A percentile compares a stretch with the other conserved stretches of the same genome.
Conservation (phyloP, 805 yeast genomes). For the Myxozyma mucilagina region DNA sequence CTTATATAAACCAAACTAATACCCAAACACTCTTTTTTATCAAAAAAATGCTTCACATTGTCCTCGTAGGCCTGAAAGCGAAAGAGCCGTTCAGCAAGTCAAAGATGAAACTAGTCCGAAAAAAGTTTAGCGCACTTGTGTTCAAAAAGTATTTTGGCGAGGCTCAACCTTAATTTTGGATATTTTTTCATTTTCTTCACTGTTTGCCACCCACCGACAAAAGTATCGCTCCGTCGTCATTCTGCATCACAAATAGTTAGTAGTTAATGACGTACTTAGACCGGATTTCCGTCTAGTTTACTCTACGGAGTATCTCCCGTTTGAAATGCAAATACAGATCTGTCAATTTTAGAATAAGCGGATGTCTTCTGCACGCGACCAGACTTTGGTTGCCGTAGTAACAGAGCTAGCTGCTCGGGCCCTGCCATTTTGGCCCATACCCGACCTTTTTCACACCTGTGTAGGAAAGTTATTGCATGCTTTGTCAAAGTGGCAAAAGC, state of each 20-base stretch:
- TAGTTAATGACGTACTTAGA: no score
- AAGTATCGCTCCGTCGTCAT: neutral
- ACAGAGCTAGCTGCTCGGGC: neutral
- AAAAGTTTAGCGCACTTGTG: neutral
- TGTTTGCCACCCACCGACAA: slow-evolving; percentile 5
- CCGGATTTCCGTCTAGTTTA: no score
- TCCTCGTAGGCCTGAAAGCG: neutral
- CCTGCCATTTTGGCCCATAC: neutral
- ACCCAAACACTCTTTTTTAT: neutral
- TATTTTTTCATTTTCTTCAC: neutral
- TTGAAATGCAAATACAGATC: no score
- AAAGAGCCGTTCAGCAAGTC: neutral
- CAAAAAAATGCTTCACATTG: neutral
- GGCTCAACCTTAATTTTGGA: neutral
- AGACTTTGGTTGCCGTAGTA: neutral
- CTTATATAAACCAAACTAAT: no score
- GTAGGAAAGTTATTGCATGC: slow-evolving; percentile 3
- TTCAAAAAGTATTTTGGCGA: neutral
- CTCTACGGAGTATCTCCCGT: no score
- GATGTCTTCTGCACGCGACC: no score
- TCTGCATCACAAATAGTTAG: no score
- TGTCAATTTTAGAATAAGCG: no score
- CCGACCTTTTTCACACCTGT: neutral
- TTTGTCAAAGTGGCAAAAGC: no score
- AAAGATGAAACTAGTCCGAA: neutral